These are phyloP conservation scores for Paramecium tetraurelia DNA, from an alignment of 73 alveolate genomes.

Conservation along the genomic window DNA sequence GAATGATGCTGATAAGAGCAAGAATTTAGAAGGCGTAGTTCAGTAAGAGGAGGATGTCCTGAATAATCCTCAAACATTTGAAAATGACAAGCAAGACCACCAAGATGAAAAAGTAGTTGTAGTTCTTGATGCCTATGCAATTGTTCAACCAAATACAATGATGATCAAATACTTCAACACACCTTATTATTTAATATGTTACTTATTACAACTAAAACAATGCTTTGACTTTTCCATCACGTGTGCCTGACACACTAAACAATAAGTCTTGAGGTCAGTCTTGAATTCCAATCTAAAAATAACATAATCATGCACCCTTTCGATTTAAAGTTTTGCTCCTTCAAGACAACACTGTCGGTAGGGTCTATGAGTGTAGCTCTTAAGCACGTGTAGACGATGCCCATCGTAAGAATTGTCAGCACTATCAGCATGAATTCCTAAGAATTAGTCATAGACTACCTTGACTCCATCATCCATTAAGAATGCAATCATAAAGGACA, in stretches of 20 bases:
- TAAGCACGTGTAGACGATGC: neutral
- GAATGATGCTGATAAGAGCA: neutral
- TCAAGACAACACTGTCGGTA: neutral
- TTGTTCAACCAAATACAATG: constrained; percentile 66
- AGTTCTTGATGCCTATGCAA: constrained; percentile 59
- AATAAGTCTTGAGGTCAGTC: constrained; percentile 25
- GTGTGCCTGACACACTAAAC: constrained; percentile 48
- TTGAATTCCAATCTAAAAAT: neutral
- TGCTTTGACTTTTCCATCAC: constrained; percentile 47
- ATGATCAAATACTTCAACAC: constrained; percentile 61
- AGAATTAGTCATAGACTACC: neutral
- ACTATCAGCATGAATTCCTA: neutral
- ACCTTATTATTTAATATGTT: neutral
- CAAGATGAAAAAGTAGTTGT: neutral
- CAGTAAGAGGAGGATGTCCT: neutral
- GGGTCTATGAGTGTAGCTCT: constrained; percentile 13
- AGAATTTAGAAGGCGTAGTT: neutral
- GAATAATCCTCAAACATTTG: neutral
- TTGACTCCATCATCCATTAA: constrained; percentile 1
- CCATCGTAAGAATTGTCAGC: neutral
- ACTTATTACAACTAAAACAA: constrained; percentile 53
- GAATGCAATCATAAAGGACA: neutral
- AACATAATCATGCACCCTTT: neutral
- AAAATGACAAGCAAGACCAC: neutral
- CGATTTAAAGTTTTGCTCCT: neutral